Percentiles rank a stretch among this genome's conserved stretches.
Conservation (phyloP, 805 yeast species). For the Cyberlindnera saturnus region DNA sequence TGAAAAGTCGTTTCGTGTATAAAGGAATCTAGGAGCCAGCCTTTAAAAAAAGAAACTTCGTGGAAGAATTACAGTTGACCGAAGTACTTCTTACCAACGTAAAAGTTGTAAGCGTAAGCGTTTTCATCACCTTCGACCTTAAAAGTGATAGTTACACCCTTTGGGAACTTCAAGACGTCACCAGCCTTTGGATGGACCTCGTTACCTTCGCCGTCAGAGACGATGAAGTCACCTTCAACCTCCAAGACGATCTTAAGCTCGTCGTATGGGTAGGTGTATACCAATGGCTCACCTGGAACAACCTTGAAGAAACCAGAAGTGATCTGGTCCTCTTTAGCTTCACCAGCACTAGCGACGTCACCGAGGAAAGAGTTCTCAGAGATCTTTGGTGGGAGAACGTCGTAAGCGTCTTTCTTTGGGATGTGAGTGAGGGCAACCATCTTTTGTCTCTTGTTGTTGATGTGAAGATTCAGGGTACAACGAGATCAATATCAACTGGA, state of each 20-base stretch:
- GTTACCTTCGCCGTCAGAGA: conserved; percentile 60
- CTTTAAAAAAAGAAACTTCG: no score
- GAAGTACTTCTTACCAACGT: conserved; percentile 19
- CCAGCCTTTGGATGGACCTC: conserved; percentile 54
- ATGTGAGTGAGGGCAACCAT: conserved; percentile 50
- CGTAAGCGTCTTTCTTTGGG: conserved; percentile 48
- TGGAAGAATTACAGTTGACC: background rate
- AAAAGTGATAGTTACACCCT: conserved; percentile 64
- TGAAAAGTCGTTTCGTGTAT: no score
- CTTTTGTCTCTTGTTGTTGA: conserved; percentile 13
- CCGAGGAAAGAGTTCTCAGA: conserved; percentile 64
- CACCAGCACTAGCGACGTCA: conserved; percentile 54
- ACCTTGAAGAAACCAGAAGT: conserved; percentile 66
- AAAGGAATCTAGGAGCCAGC: no score
- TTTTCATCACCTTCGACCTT: conserved; percentile 56
- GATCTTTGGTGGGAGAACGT: conserved; percentile 52
- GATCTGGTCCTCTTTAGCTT: conserved; percentile 50
- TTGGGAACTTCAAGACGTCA: conserved; percentile 59
- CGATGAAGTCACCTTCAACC: conserved; percentile 52
- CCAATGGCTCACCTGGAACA: conserved; percentile 62
- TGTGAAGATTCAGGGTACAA: background rate
- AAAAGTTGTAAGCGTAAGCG: conserved; percentile 36
- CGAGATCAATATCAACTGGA: background rate
- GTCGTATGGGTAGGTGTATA: conserved; percentile 55
- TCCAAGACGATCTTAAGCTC: conserved; percentile 68